Evolutionary conservation across 139 green algal genomes (phyloP), one percentile per base, ranked within the genome.

Genomic region (Ulvella scutata): DNA sequence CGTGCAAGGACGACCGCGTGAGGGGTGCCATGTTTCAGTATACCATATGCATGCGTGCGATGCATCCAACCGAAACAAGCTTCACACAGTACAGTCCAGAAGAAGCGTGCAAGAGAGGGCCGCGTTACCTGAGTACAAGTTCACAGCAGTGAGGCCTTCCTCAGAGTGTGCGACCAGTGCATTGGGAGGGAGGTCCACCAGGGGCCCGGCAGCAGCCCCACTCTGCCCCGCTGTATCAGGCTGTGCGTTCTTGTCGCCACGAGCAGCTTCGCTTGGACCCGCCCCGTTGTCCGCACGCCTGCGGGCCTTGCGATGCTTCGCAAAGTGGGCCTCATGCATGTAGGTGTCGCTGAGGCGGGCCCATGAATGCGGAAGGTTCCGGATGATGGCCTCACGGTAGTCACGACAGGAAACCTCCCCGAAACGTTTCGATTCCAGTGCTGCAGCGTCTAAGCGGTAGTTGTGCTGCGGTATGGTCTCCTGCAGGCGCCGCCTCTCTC

Each of bases 361-460:
- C 82, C 86, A 96, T 43, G 82, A 75, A 77, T 98, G 93, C 2
- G 93, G 93, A 81, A 98, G 81, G 31, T 82, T 83, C 3, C 81
- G 67, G 79, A 96, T 78, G 62, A 98, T 76, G n/a, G 87, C 88
- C 67, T 92, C 82, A 3, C 92, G 83, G 82, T 92, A 98, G n/a
- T 96, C 91, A 26, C 91, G 81, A 82, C 94, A 98, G n/a, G 89
- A 94, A 0, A 85, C 79, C 85, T 97, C 91, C 4, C 91, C 89
- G 77, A 93, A 94, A 62, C 97, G 88, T 6, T 85, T 79, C 0
- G 77, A 82, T 44, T 85, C 85, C 23, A 93, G 77, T 43, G 85
- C 75, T 43, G 84, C 74, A 3, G 90, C 87, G 72, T 88, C 79
- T 38, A 94, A 83, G 77, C 83, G 86, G 84, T 91, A 94, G 79